Base-by-base conservation (phyloP, 805 yeast genomes). In the Nematodospora valgi region DNA sequence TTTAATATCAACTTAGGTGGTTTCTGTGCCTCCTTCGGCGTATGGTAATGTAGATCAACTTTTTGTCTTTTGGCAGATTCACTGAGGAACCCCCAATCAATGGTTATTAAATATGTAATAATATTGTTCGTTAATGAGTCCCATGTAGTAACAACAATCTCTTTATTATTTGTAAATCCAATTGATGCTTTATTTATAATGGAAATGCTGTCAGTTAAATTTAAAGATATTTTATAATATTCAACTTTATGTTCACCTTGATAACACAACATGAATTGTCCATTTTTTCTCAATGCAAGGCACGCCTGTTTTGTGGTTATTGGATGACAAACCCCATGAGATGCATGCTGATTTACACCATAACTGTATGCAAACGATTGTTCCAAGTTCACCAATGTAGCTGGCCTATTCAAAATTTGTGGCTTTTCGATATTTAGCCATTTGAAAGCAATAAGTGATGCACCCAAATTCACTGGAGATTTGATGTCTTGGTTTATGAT, bases 391-490 rank as follows among this genome's bases (percentile, higher is more conserved):
- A 21, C 54, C 39, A 65, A 56, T 2, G 63, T 54, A 0, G 87
- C 86, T 0, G 85, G 84, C n/a, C 72, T 64, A 39, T 72, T 76
- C 11, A 75, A 60, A 12, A 80, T 68, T 28, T 77, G 74, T 1
- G 81, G 76, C 45, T 86, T 86, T 32, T 83, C 86, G n/a, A 75
- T 62, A 28, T 76, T 77, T 18, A 87, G 67, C 95, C 95, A 87
- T 46, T 74, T 74, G 53, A 82, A 72, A 0, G 80, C 76, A 10
- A 75, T 65, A 14, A 54, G 45, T 6, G 50, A 47, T 2, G 49
- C 50, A 13, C 51, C 35, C 14, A 44, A 34, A 16, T 40, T 38
- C 1, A 40, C 29, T 9, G 34, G 30, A 30, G 45, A 34, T 16
- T 39, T 38, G 6, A 30, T 22, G 14, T 38, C 43, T 10, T 43